phyloP scores from a whole-genome alignment of 805 yeast genomes.

The Candida sithepensis region DNA sequence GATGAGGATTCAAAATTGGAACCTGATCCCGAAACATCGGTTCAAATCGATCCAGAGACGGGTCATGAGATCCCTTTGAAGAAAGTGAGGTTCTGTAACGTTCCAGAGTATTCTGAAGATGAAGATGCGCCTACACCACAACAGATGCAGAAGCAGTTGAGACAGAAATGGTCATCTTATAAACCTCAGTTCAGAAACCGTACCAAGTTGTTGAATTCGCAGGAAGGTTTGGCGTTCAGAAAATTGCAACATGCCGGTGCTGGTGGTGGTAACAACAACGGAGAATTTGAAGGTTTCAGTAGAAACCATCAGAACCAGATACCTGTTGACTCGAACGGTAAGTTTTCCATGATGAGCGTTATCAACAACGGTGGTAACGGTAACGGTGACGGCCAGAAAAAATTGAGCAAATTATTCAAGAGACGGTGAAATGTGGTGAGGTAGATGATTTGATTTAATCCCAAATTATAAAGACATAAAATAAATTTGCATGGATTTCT shows the following conservation, averaged over 20 bases:
- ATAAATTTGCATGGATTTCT: background rate
- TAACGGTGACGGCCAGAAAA: slow-evolving; percentile 11
- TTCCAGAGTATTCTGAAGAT: slow-evolving; percentile 45
- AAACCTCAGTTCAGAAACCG: slow-evolving; percentile 30
- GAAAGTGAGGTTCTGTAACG: slow-evolving; percentile 51
- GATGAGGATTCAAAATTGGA: slow-evolving; percentile 10
- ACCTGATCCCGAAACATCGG: slow-evolving; percentile 9
- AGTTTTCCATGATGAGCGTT: slow-evolving; percentile 31
- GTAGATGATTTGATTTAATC: too few species aligned
- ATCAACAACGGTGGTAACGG: slow-evolving; percentile 11
- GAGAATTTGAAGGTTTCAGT: slow-evolving; percentile 24
- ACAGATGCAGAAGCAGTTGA: slow-evolving; percentile 32
- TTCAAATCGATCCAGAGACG: slow-evolving; percentile 5
- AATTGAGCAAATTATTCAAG: slow-evolving; percentile 27
- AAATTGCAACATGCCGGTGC: slow-evolving; percentile 17
- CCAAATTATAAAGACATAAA: too few species aligned
- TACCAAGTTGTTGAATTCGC: slow-evolving; percentile 29
- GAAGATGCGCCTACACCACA: slow-evolving; percentile 53
- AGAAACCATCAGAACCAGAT: slow-evolving; percentile 12
- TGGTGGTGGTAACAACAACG: slow-evolving; percentile 4
- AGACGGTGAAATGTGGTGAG: slow-evolving; percentile 17
- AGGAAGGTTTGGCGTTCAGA: slow-evolving; percentile 36
- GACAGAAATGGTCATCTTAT: slow-evolving; percentile 33
- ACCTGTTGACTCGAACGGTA: slow-evolving; percentile 25
- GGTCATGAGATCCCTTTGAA: slow-evolving; percentile 26